Evolutionary conservation across 345 rosid species (phyloP), one percentile per base, ranked within the genome.

Genomic region (Bruguiera parviflora): DNA sequence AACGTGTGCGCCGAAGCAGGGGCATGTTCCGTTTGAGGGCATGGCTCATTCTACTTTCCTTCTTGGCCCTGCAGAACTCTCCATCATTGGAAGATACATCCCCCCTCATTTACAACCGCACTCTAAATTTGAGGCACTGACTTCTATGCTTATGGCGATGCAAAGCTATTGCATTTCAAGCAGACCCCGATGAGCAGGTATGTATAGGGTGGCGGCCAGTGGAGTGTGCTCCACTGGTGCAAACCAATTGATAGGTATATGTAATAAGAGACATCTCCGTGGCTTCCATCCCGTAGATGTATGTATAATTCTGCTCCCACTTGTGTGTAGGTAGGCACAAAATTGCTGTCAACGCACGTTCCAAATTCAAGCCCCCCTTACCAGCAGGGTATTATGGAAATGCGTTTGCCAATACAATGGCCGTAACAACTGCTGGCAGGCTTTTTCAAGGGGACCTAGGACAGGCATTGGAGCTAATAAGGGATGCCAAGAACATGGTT

Each of bases 61-160:
- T 13, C 28, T 65, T 9, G 69, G 43, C 16, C 39, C 25, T 5
- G 11, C 9, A 0, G 46, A 65, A n/a, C 8, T 65, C 11, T 28
- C 69, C 20, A 8, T 8, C 5, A 15, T 65, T 20, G 20, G 59
- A 19, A 29, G 58, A 65, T 20, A 6, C 15, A 7, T 65, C 15
- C 69, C 69, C 52, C 43, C 69, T 9, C 43, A 65, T 18, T 16
- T 52, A 3, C 37, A 21, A 1, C 39, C 8, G 0, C 52, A 46
- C n/a, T 16, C 69, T 5, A 65, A 8, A 10, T 65, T 65, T 31
- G 69, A 65, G 19, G 16, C 52, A 20, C 4, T 65, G 5, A 52
- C 69, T n/a, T 43, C 69, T n/a, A 27, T 52, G 58, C 43, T 24
- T 65, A 10, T 65, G 69, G 69, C n/a, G 5, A 32, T 65, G 69